A percentile compares a stretch with the other conserved stretches of the same genome.
These are phyloP conservation scores for Phytophthora fragariae DNA, from an alignment of 352 stramenopile genomes.

Conservation along the genomic window DNA sequence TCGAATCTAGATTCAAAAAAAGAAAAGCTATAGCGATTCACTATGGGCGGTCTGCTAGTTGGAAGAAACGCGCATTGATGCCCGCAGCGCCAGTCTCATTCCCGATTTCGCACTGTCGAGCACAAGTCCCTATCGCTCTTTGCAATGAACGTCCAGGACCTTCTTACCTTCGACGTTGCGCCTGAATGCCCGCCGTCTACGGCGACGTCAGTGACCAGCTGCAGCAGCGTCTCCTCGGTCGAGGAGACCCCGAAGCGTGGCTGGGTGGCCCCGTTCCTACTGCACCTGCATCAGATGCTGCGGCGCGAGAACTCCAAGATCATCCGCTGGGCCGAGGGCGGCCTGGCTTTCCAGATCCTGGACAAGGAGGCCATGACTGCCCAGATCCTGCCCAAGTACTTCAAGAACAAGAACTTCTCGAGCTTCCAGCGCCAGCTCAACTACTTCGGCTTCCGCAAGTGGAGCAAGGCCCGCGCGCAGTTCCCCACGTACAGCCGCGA, in stretches of 20 bases:
- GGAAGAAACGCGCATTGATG: slow-evolving; percentile 19
- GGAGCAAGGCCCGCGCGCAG: slow-evolving; percentile 80
- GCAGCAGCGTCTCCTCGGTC: slow-evolving; percentile 27
- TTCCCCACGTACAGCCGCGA: slow-evolving; percentile 84
- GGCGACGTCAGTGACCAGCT: slow-evolving; percentile 47
- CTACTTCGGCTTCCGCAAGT: slow-evolving; percentile 96
- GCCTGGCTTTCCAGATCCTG: slow-evolving; percentile 84
- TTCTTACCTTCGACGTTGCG: slow-evolving; percentile 34
- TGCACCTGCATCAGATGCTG: slow-evolving; percentile 89
- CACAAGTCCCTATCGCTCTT: slow-evolving; percentile 5
- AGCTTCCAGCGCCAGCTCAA: slow-evolving; percentile 96
- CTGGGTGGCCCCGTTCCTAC: slow-evolving; percentile 87
- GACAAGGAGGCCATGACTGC: slow-evolving; percentile 88
- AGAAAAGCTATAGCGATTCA: slow-evolving; percentile 65
- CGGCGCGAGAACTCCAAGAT: slow-evolving; percentile 77
- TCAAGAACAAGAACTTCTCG: slow-evolving; percentile 97
- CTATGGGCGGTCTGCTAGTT: slow-evolving; percentile 30
- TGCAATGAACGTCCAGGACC: slow-evolving; percentile 58
- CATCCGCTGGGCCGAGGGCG: slow-evolving; percentile 85
- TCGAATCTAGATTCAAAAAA: slow-evolving; percentile 63
- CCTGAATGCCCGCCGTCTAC: slow-evolving; percentile 47
- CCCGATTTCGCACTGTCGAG: slow-evolving; percentile 31
- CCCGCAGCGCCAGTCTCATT: slow-evolving; percentile 40
- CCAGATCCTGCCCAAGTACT: slow-evolving; percentile 94
- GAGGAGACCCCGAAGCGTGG: slow-evolving; percentile 54